Conservation (phyloP, 1,139 yeast genomes). For the Protomyces inundatus region DNA sequence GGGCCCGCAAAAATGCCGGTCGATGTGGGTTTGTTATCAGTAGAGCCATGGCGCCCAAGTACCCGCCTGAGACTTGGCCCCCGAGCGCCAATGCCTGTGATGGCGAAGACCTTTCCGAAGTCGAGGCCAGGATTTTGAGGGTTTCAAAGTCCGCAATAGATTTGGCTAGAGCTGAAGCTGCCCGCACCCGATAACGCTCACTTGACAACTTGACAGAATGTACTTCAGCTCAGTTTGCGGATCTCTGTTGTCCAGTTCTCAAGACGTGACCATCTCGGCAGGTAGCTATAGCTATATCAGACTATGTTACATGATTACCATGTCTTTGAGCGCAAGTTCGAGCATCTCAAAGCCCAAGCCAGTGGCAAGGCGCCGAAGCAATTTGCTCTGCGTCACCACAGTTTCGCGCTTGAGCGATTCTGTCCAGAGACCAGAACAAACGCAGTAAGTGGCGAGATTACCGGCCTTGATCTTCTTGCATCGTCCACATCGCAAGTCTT, state of each 20-base stretch:
- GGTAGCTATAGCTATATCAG: too few relatives aligned
- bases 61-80: neutral
- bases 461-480: conserved; percentile 65
- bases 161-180: too few relatives aligned
- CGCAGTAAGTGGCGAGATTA: conserved; percentile 69
- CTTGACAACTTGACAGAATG: too few relatives aligned
- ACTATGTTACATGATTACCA: neutral
- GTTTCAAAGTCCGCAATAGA: too few relatives aligned
- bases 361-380: neutral
- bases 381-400: neutral
- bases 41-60: neutral
- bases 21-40: neutral
- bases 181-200: too few relatives aligned
- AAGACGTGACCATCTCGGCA: too few relatives aligned
- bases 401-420: conserved; percentile 46
- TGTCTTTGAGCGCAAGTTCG: neutral
- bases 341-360: neutral
- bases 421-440: conserved; percentile 83
- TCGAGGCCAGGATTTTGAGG: too few relatives aligned
- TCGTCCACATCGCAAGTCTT: conserved; percentile 74
- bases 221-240: too few relatives aligned
- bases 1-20: neutral
- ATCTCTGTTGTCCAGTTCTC: too few relatives aligned
- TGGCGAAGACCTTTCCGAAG: neutral
- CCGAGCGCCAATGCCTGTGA: neutral